phyloP scores from a whole-genome alignment of 257 asterid species.

The Penstemon newberryi region DNA sequence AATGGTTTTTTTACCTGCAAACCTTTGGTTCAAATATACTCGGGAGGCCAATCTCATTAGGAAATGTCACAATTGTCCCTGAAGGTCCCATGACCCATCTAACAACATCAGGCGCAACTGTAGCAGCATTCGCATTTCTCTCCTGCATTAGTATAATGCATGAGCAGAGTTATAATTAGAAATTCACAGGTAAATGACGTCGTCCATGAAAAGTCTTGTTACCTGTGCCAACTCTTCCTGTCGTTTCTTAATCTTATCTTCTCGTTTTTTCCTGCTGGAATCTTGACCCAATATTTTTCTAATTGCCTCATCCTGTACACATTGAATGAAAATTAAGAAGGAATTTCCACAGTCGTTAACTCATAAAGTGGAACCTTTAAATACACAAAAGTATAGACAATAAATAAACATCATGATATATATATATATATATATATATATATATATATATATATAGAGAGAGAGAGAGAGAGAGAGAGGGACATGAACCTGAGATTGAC shows the following conservation, averaged over 20 bases:
- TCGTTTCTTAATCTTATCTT: slow-evolving; percentile 63
- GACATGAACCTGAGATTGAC: slow-evolving; percentile 70
- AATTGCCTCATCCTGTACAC: slow-evolving; percentile 81
- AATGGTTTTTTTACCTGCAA: slow-evolving; percentile 50
- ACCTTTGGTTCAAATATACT: slow-evolving; percentile 67
- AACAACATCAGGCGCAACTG: slow-evolving; percentile 49
- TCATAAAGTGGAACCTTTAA: background rate
- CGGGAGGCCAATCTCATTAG: slow-evolving; percentile 80
- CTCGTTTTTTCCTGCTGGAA: slow-evolving; percentile 80
- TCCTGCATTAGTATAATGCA: slow-evolving; percentile 44
- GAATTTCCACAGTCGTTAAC: slow-evolving; percentile 9
- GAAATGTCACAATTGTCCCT: slow-evolving; percentile 79
- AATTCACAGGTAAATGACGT: background rate
- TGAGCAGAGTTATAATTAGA: slow-evolving; percentile 8
- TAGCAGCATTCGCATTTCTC: slow-evolving; percentile 45
- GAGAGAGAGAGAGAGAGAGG: background rate
- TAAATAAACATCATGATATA: background rate
- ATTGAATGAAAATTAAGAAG: slow-evolving; percentile 13
- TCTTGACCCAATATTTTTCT: slow-evolving; percentile 89
- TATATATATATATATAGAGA: background rate
- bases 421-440: background rate
- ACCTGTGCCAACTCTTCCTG: slow-evolving; percentile 71
- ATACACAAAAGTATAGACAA: background rate
- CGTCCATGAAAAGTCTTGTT: background rate
- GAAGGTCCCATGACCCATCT: slow-evolving; percentile 88